Percentiles rank a stretch among this genome's conserved stretches.
phyloP scores from a whole-genome alignment of 257 asterid genomes.

The Solanum virginianum region DNA sequence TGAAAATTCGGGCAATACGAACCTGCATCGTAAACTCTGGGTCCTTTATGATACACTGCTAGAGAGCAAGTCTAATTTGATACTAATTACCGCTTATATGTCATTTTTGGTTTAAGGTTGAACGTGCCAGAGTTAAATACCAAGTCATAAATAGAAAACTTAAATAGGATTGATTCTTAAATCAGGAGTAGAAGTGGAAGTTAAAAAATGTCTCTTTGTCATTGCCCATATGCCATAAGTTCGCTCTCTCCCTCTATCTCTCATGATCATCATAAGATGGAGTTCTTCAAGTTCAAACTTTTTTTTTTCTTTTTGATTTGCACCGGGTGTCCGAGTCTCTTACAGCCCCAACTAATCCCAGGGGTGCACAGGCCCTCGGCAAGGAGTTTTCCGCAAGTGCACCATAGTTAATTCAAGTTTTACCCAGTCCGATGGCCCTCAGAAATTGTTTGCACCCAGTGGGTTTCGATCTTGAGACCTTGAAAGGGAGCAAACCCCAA shows the following conservation, averaged over 20 bases:
- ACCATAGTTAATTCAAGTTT: no score
- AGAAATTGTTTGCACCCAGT: no score
- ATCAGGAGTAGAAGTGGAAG: neutral
- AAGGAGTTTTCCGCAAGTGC: no score
- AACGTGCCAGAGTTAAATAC: neutral
- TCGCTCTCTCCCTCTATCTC: neutral
- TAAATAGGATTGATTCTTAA: neutral
- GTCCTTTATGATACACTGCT: neutral
- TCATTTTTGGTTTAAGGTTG: neutral
- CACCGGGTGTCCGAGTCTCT: no score
- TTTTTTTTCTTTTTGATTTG: no score
- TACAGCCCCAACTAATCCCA: no score
- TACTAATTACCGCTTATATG: neutral
- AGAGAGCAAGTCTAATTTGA: neutral
- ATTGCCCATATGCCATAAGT: neutral
- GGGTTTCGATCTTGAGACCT: no score
- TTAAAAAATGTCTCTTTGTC: neutral
- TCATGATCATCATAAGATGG: neutral
- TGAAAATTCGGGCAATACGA: constrained; percentile 95
- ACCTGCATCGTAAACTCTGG: constrained; percentile 34
- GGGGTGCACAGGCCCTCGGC: no score
- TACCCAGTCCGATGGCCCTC: no score
- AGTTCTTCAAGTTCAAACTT: neutral
- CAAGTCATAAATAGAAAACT: neutral
- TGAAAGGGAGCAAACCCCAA: no score